Conservation (phyloP, 257 asterid genomes). For the Nicotiana obtusifolia region DNA sequence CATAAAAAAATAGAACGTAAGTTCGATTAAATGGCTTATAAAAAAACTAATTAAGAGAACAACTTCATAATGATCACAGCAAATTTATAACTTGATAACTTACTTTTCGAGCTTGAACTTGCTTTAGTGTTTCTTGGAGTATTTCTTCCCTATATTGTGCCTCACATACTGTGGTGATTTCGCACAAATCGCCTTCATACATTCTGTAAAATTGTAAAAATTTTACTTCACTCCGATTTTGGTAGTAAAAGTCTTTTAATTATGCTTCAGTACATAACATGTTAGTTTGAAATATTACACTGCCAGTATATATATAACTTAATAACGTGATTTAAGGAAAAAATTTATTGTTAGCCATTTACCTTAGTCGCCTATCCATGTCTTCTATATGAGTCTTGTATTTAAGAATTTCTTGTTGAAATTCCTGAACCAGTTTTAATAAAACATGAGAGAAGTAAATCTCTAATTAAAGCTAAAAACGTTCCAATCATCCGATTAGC, state of each 20-base stretch:
- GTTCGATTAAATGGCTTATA: background rate
- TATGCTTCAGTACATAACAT: no score
- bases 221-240: no score
- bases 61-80: background rate
- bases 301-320: background rate
- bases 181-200: conserved; percentile 63
- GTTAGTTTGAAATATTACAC: background rate
- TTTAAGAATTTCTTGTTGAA: conserved; percentile 59
- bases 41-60: background rate
- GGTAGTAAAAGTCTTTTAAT: no score
- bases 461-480: no score
- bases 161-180: conserved; percentile 50
- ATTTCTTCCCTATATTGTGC: conserved; percentile 73
- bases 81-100: background rate
- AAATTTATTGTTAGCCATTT: background rate
- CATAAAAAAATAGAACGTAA: background rate
- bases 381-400: conserved; percentile 62
- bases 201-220: conserved; percentile 24
- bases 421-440: conserved; percentile 36
- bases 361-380: conserved; percentile 68
- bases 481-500: no score
- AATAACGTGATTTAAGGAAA: background rate
- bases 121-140: conserved; percentile 65
- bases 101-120: conserved; percentile 60
- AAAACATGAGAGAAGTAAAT: background rate